phyloP scores from a whole-genome alignment of 2,329 filamentous ascomycete species.

The Botrytis fragariae region DNA sequence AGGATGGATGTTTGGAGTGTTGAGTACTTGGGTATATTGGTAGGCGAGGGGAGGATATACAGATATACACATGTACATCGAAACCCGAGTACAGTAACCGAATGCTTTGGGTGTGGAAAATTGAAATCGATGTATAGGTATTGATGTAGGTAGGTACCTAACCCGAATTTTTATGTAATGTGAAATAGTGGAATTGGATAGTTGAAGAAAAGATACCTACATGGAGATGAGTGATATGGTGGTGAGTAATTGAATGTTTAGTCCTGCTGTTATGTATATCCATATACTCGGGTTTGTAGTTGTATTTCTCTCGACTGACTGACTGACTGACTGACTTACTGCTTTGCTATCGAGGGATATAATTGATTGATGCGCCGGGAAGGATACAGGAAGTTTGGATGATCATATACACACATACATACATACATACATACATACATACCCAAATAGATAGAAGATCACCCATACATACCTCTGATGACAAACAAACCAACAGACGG shows the following conservation, averaged over 20 bases:
- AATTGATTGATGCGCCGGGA: not conserved
- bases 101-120: not conserved
- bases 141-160: not conserved
- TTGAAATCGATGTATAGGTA: not conserved
- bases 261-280: too few species aligned
- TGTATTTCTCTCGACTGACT: not conserved
- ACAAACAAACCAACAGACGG: not conserved
- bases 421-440: too few species aligned
- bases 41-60: not conserved
- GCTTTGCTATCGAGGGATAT: not conserved
- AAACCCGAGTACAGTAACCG: not conserved
- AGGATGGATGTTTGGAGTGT: not conserved
- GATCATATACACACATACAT: not conserved
- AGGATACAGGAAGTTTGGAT: not conserved
- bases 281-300: not conserved
- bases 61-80: not conserved
- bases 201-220: too few species aligned
- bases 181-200: too few species aligned
- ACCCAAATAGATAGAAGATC: too few species aligned
- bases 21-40: not conserved
- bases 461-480: not conserved
- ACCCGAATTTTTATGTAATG: not conserved
- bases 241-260: too few species aligned
- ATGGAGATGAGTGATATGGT: too few species aligned
- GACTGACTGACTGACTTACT: not conserved